Conservation (phyloP, 2,329 filamentous ascomycete genomes). For the Waltergamsia citrina region DNA sequence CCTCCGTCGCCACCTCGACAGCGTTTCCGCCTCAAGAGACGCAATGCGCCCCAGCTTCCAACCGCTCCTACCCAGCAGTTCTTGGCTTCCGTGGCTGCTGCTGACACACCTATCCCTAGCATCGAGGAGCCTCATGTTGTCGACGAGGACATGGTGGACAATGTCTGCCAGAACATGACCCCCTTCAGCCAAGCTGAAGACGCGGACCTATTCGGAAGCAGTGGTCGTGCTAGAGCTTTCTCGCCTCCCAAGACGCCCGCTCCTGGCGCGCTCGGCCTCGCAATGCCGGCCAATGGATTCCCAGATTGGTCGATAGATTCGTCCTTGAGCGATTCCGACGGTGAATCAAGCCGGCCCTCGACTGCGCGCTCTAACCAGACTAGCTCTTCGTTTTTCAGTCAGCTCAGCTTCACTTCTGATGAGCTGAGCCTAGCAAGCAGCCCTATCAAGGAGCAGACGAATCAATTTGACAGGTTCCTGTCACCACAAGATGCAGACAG, state of each 20-base stretch:
- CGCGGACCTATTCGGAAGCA: conserved; percentile 15
- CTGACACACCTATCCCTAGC: conserved; percentile 54
- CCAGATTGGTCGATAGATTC: conserved; percentile 52
- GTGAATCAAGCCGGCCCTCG: conserved; percentile 49
- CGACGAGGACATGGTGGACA: conserved; percentile 34
- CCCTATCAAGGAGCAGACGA: conserved; percentile 28
- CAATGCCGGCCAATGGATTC: conserved; percentile 30
- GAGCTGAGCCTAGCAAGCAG: conserved; percentile 42
- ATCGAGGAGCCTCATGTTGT: conserved; percentile 45
- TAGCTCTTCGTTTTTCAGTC: conserved; percentile 46
- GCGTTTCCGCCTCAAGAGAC: conserved; percentile 45
- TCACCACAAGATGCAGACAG: conserved; percentile 18
- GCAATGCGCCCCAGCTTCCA: conserved; percentile 39
- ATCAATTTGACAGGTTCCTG: conserved; percentile 13
- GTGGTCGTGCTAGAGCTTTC: conserved; percentile 29
- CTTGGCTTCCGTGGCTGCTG: conserved; percentile 56
- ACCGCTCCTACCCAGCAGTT: conserved; percentile 57
- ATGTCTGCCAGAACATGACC: conserved; percentile 20
- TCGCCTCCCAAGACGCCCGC: conserved; percentile 53
- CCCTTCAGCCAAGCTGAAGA: conserved; percentile 22
- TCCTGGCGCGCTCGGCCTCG: conserved; percentile 31
- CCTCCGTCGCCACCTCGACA: conserved; percentile 41
- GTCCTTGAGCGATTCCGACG: conserved; percentile 45
- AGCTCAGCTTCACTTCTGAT: conserved; percentile 45
- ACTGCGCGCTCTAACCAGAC: conserved; percentile 51